Evolutionary conservation across 2,329 filamentous ascomycete genomes (phyloP).

Genomic region (Septoria linicola): DNA sequence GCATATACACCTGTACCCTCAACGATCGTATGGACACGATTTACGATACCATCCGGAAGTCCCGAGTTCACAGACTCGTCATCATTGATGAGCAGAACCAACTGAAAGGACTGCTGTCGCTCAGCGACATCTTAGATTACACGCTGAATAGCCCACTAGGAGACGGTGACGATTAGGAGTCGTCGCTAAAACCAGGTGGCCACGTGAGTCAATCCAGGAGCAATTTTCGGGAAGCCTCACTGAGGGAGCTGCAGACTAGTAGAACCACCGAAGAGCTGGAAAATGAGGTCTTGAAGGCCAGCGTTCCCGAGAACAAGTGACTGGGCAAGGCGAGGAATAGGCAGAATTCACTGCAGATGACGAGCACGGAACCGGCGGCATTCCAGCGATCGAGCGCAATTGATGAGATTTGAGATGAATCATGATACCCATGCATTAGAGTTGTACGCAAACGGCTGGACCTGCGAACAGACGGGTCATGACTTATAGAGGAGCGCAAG

Average conservation of each 20-base stretch:
- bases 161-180: conserved; percentile 27
- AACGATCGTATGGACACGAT: conserved; percentile 92
- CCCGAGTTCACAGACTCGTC: conserved; percentile 86
- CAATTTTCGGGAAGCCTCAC: background rate
- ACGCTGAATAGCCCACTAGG: conserved; percentile 58
- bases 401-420: too few species aligned
- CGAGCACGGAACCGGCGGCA: background rate
- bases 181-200: background rate
- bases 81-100: conserved; percentile 87
- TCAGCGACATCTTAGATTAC: conserved; percentile 96
- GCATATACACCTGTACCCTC: conserved; percentile 92
- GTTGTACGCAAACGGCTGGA: too few species aligned
- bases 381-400: too few species aligned
- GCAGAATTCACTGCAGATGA: conserved; percentile 3
- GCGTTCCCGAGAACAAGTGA: conserved; percentile 2
- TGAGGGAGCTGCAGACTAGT: background rate
- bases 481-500: too few species aligned
- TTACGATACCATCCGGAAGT: conserved; percentile 94
- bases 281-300: background rate
- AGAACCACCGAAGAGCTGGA: conserved; percentile 2
- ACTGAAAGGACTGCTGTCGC: conserved; percentile 83
- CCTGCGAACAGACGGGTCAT: too few species aligned
- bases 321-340: conserved; percentile 4
- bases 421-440: too few species aligned
- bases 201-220: background rate